Evolutionary conservation across 495 filamentous ascomycete genomes (phyloP), one percentile per base, ranked within the genome.

Genomic region (Penicillium maclennaniae): DNA sequence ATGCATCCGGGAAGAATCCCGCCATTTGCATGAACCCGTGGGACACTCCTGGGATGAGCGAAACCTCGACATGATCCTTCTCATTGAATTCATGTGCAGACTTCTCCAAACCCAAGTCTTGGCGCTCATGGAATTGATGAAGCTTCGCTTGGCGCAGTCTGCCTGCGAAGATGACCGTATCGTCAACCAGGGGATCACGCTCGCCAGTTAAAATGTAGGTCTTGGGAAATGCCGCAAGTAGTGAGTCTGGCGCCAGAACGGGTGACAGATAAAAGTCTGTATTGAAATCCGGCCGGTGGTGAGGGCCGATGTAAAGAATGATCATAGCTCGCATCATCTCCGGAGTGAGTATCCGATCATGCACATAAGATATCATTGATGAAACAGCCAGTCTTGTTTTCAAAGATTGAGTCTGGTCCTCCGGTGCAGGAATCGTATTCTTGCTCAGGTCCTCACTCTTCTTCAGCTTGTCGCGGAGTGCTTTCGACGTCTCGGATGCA

Each of bases 261-360:
- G 93, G 95, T 0, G 86, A 93, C 8, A 98, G 82, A 1, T 93
- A 78, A 67, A 88, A 96, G 67, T 98, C 95, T 9, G 88, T 91
- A 25, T 79, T 80, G 71, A 98, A 97, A 66, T 97, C 91, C 7
- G 93, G 93, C 1, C 91, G 84, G 71, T 91, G 86, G 64, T 96
- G 84, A 0, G 92, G 92, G 15, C 93, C 95, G 56, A 98, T 87
- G 65, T 98, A 98, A 19, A 98, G 79, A 67, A 98, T 96, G 52
- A 98, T 93, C 93, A 98, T 97, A 26, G 91, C 91, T 46, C 93
- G 87, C 87, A 97, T 96, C 90, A 98, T 95, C 67, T 97, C 95
- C 0, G 93, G 95, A 0, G 89, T 91, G 21, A 98, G 79, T 34
- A 98, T 87, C 20, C 95, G 88, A 70, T 98, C 93, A 67, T 92